Evolutionary conservation across 768 basidiomycete species (phyloP).

Genomic region (Lactarius vividus): DNA sequence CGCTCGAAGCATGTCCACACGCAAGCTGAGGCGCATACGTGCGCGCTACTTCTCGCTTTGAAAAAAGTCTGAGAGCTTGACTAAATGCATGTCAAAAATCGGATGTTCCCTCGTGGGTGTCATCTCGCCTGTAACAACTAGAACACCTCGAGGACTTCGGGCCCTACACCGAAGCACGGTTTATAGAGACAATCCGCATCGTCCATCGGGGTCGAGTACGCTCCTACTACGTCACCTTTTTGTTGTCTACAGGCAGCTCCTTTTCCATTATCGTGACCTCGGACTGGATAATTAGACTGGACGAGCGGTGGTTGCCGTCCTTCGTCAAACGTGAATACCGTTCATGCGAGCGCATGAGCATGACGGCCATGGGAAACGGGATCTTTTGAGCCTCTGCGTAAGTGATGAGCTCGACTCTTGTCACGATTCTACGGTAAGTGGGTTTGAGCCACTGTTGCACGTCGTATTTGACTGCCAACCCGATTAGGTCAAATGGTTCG

Average conservation of each 20-base stretch:
- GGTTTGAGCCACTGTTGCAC: constrained; percentile 30
- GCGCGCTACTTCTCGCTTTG: no score
- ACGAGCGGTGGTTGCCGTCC: not conserved
- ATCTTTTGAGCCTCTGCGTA: constrained; percentile 12
- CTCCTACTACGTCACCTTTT: not conserved
- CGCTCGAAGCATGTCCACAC: no score
- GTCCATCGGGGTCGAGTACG: not conserved
- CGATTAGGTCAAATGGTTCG: constrained; percentile 26
- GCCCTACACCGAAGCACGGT: not conserved
- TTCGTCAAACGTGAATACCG: not conserved
- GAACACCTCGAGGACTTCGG: not conserved
- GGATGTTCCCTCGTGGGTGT: no score
- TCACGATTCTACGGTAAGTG: constrained; percentile 18
- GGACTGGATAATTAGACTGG: not conserved
- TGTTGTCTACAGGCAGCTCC: not conserved
- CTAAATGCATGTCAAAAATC: no score
- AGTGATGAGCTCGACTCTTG: constrained; percentile 1
- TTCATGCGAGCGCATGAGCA: constrained; percentile 23
- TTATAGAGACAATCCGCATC: not conserved
- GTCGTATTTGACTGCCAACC: constrained; percentile 25
- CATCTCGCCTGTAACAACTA: not conserved
- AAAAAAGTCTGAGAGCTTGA: no score
- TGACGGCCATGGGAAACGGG: constrained; percentile 3
- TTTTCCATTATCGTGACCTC: constrained; percentile 11
- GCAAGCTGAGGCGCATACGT: no score